Evolutionary conservation across 1,284 basidiomycete genomes (phyloP).

Genomic region (Ceratobasidium sp.): DNA sequence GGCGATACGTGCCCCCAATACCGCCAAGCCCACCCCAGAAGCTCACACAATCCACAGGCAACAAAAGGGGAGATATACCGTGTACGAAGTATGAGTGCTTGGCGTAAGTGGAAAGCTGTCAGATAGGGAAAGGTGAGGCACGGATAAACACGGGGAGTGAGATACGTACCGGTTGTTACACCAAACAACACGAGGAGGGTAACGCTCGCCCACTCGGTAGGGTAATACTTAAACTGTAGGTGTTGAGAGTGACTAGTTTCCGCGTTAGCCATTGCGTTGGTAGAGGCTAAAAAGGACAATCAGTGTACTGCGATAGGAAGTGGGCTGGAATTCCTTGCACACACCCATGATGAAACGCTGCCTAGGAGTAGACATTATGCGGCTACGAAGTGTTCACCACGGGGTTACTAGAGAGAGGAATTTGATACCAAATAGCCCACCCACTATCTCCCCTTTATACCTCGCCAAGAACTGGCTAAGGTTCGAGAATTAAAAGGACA

Average conservation of each 20-base stretch:
- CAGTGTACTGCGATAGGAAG: too few relatives aligned
- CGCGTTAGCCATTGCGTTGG: neutral
- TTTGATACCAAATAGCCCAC: too few relatives aligned
- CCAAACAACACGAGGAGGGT: conserved; percentile 47
- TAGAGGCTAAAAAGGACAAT: neutral
- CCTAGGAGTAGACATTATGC: too few relatives aligned
- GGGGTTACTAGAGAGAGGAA: too few relatives aligned
- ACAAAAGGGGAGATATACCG: conserved; percentile 68
- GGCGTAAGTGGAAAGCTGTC: conserved; percentile 62
- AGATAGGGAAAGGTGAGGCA: neutral
- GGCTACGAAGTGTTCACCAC: too few relatives aligned
- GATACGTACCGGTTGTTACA: conserved; percentile 25
- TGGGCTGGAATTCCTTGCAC: too few relatives aligned
- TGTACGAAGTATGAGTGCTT: conserved; percentile 61
- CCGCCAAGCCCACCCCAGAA: conserved; percentile 57
- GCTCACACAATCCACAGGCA: conserved; percentile 66
- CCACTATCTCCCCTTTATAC: too few relatives aligned
- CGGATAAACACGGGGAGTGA: neutral
- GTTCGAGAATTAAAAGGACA: too few relatives aligned
- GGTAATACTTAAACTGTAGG: conserved; percentile 39
- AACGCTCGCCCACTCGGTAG: conserved; percentile 46
- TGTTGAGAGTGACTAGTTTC: neutral
- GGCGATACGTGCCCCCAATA: conserved; percentile 50
- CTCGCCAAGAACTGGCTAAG: too few relatives aligned
- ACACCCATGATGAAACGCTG: too few relatives aligned